Percentiles rank a stretch among this genome's conserved stretches.
These are phyloP conservation scores for Rhexocercosporidium sp. DNA, from an alignment of 2,329 filamentous ascomycete species.

Conservation along the genomic window DNA sequence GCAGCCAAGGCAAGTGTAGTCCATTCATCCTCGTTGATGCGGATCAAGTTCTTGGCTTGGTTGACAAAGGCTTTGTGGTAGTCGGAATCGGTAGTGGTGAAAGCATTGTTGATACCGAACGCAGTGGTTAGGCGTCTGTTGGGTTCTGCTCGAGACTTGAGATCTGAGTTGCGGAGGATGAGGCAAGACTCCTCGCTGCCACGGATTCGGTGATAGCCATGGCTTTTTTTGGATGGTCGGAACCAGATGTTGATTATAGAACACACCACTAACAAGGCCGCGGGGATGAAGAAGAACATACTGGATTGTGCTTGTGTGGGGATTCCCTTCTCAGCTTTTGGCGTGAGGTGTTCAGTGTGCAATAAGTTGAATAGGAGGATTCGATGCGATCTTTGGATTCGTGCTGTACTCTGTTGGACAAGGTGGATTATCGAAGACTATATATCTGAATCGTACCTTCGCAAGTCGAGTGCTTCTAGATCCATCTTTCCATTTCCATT, in stretches of 20 bases:
- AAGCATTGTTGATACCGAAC: conserved; percentile 30
- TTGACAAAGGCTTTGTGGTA: conserved; percentile 13
- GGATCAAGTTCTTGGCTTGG: background rate
- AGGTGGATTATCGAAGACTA: background rate
- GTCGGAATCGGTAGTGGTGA: conserved; percentile 21
- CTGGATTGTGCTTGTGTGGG: background rate
- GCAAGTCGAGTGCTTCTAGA: no score
- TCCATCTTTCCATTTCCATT: background rate
- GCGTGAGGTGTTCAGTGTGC: background rate
- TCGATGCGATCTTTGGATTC: background rate
- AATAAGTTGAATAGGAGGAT: background rate
- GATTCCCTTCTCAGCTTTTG: background rate
- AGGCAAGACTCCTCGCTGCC: background rate
- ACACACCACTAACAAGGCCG: background rate
- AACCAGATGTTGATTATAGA: background rate
- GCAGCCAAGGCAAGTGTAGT: background rate
- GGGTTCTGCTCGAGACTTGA: conserved; percentile 16
- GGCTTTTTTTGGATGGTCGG: background rate
- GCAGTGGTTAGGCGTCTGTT: conserved; percentile 21
- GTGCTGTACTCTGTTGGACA: background rate
- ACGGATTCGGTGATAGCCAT: background rate
- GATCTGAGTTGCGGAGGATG: conserved; percentile 3
- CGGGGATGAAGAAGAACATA: background rate
- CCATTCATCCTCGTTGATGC: conserved; percentile 6
- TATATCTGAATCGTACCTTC: background rate